Evolutionary conservation across 768 basidiomycete genomes (phyloP).

Genomic region (Boletus rubescentipes): DNA sequence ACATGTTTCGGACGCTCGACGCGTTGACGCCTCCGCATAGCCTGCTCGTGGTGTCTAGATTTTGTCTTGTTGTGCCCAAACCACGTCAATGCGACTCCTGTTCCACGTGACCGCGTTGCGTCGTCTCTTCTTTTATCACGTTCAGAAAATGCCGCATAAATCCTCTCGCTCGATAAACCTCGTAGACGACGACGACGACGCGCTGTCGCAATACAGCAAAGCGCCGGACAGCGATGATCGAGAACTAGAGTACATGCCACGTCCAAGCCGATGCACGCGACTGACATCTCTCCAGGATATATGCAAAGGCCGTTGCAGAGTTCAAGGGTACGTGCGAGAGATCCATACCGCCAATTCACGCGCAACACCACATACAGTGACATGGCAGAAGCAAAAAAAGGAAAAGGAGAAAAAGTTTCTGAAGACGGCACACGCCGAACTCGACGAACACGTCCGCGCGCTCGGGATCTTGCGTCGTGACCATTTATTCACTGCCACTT

Average conservation of each 20-base stretch:
- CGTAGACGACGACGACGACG: slow-evolving; percentile 15
- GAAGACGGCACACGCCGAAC: slow-evolving; percentile 21
- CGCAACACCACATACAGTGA: slow-evolving; percentile 18
- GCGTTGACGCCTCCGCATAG: slow-evolving; percentile 30
- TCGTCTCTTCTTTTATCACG: not conserved
- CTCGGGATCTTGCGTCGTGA: not conserved
- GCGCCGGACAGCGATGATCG: slow-evolving; percentile 26
- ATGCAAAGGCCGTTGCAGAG: slow-evolving; percentile 31
- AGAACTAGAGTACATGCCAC: slow-evolving; percentile 23
- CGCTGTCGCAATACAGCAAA: slow-evolving; percentile 18
- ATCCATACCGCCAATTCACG: not conserved
- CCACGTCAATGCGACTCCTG: not conserved
- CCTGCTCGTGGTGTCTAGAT: slow-evolving; percentile 30
- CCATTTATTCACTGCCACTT: not conserved
- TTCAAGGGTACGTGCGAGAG: slow-evolving; percentile 27
- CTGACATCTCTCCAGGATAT: slow-evolving; percentile 15
- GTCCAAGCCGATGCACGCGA: not conserved
- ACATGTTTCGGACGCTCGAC: slow-evolving; percentile 23
- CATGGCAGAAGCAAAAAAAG: slow-evolving; percentile 33
- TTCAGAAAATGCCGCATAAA: slow-evolving; percentile 15
- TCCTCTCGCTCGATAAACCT: slow-evolving; percentile 7
- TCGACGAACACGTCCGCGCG: slow-evolving; percentile 25
- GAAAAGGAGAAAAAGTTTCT: slow-evolving; percentile 26
- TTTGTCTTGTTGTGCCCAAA: slow-evolving; percentile 19
- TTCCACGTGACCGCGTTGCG: slow-evolving; percentile 21